Conservation (phyloP, 1,284 basidiomycete species). For the Leccinum subrobustum region DNA sequence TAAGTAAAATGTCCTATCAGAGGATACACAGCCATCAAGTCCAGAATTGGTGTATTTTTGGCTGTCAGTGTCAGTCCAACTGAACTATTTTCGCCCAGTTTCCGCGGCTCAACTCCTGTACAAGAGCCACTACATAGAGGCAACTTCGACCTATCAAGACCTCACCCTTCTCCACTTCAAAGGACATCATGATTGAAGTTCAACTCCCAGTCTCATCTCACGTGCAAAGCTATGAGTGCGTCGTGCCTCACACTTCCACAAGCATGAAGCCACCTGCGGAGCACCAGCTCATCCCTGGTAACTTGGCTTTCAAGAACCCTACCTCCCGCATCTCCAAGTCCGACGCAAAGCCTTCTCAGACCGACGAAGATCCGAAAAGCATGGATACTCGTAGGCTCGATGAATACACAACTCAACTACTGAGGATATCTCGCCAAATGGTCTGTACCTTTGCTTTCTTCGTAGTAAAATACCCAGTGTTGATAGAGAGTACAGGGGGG, state of each 20-base stretch:
- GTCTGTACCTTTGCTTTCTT: not conserved
- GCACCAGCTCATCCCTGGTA: not conserved
- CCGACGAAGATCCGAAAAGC: not conserved
- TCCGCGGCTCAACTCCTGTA: not conserved
- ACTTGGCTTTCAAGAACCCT: not conserved
- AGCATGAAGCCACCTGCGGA: not conserved
- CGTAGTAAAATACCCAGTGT: not conserved
- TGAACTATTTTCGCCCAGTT: not conserved
- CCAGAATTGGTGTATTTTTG: too few relatives aligned
- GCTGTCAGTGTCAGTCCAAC: too few relatives aligned
- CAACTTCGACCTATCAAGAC: not conserved
- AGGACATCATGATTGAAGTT: not conserved
- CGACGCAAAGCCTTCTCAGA: not conserved
- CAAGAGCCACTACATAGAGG: not conserved
- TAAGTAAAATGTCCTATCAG: too few relatives aligned
- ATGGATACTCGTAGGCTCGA: not conserved
- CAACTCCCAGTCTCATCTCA: not conserved
- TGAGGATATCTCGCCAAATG: not conserved
- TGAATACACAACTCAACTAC: not conserved
- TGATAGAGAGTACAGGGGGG: not conserved
- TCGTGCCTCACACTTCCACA: not conserved
- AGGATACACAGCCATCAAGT: too few relatives aligned
- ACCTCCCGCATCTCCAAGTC: not conserved
- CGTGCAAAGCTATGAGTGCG: not conserved
- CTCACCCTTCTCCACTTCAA: not conserved